Percentiles rank a stretch among this genome's conserved stretches.
Evolutionary conservation across 2,329 filamentous ascomycete species (phyloP).

Genomic region (Plenodomus biglobosus): DNA sequence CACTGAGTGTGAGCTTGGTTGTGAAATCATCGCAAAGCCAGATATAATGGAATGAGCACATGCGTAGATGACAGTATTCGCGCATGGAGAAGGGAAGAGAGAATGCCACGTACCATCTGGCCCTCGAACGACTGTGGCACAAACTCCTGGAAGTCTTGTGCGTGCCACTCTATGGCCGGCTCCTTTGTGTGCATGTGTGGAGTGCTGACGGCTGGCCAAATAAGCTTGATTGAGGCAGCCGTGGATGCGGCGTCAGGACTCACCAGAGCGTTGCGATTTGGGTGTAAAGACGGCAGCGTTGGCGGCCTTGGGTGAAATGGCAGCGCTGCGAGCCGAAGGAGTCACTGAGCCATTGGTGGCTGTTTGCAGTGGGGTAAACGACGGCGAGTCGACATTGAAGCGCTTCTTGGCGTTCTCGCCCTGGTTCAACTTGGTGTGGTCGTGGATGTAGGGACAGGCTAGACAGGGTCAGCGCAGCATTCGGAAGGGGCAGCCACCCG

Average conservation of each 20-base stretch:
- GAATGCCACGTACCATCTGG: constrained; percentile 50
- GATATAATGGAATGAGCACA: not conserved
- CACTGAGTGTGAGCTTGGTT: constrained; percentile 1
- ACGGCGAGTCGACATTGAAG: constrained; percentile 93
- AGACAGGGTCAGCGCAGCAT: constrained; percentile 20
- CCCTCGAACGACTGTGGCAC: constrained; percentile 59
- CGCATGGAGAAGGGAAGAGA: not conserved
- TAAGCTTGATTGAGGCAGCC: constrained; percentile 15
- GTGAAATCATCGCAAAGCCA: constrained; percentile 2
- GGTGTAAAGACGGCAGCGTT: constrained; percentile 85
- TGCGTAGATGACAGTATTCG: not conserved
- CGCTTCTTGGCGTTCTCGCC: constrained; percentile 66
- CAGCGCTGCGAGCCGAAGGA: constrained; percentile 64
- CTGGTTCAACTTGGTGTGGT: constrained; percentile 65
- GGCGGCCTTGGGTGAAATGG: constrained; percentile 87
- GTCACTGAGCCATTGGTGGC: constrained; percentile 51
- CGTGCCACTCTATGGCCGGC: constrained; percentile 51
- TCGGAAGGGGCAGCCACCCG: constrained; percentile 6
- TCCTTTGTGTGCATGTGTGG: constrained; percentile 51
- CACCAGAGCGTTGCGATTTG: constrained; percentile 54
- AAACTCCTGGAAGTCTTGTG: constrained; percentile 55
- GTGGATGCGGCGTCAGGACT: constrained; percentile 16
- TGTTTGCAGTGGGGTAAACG: constrained; percentile 75
- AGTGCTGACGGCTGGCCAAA: constrained; percentile 43
- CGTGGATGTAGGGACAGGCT: constrained; percentile 82